Conservation (phyloP, 2,329 filamentous ascomycete genomes). For the Grosmannia penicillata region DNA sequence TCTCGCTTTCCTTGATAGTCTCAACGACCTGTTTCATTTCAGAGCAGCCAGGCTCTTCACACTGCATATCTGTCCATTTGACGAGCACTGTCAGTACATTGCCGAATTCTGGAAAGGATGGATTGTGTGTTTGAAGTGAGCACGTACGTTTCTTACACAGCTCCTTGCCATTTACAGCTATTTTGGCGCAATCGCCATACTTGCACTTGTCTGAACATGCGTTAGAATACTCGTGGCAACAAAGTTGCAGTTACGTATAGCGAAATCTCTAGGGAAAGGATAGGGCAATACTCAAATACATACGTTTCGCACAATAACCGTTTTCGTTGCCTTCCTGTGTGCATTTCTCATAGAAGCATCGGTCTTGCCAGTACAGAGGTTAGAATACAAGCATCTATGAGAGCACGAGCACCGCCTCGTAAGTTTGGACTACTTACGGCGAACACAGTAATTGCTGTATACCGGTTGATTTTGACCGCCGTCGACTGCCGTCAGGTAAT, state of each 20-base stretch:
- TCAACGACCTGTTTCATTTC: not conserved
- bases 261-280: constrained; percentile 2
- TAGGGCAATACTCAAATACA: too few relatives aligned
- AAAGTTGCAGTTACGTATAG: not conserved
- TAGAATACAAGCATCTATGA: too few relatives aligned
- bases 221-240: not conserved
- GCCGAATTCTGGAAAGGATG: not conserved
- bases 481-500: too few relatives aligned
- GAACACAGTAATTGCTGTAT: too few relatives aligned
- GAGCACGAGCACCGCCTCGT: too few relatives aligned
- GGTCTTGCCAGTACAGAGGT: too few relatives aligned
- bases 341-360: too few relatives aligned
- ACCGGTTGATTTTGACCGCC: too few relatives aligned
- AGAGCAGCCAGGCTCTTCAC: constrained; percentile 1
- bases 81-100: not conserved
- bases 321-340: too few relatives aligned
- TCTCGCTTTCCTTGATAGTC: too few relatives aligned
- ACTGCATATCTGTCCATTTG: constrained; percentile 8
- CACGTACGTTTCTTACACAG: constrained; percentile 9
- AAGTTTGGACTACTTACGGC: too few relatives aligned
- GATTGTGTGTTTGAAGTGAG: too few relatives aligned
- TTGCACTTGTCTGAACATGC: constrained; percentile 4
- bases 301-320: not conserved
- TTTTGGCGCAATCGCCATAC: not conserved
- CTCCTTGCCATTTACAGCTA: not conserved